A percentile compares a stretch with the other conserved stretches of the same genome.
Conservation (phyloP, 1,284 basidiomycete genomes). For the Trichosporon sp. region DNA sequence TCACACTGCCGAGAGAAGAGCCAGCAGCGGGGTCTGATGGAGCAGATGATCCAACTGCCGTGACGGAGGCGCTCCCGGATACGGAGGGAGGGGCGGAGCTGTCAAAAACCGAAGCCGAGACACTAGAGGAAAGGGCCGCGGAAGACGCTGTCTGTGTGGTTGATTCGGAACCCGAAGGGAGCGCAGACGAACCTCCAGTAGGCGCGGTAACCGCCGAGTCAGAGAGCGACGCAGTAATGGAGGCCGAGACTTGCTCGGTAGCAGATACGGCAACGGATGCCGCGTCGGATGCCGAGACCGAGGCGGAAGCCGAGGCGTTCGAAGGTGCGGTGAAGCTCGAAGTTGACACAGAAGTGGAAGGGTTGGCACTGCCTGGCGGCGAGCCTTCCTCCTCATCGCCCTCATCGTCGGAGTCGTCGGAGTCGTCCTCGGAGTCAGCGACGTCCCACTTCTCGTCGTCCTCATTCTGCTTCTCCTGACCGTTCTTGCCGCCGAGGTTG, state of each 20-base stretch:
- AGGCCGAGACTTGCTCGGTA: not conserved
- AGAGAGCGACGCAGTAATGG: not conserved
- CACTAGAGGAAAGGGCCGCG: too few relatives aligned
- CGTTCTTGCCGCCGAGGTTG: not conserved
- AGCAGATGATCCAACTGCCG: too few relatives aligned
- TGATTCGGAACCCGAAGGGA: too few relatives aligned
- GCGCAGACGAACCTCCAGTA: not conserved
- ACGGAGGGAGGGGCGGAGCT: not conserved
- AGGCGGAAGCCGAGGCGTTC: not conserved
- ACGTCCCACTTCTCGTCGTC: not conserved
- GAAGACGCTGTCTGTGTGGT: too few relatives aligned
- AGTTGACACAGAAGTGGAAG: not conserved
- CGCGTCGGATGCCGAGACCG: not conserved
- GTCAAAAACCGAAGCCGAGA: not conserved
- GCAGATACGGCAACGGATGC: not conserved
- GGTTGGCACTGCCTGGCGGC: not conserved
- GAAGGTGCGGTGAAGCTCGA: not conserved
- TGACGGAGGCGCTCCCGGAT: not conserved
- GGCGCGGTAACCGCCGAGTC: not conserved
- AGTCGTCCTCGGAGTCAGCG: not conserved
- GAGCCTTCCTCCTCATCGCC: not conserved
- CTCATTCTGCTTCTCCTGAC: not conserved
- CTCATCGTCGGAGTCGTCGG: not conserved
- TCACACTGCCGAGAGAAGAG: too few relatives aligned
- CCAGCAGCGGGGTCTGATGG: too few relatives aligned